Conservation (phyloP, 2,329 filamentous ascomycete genomes). For the Beauveria sp. region DNA sequence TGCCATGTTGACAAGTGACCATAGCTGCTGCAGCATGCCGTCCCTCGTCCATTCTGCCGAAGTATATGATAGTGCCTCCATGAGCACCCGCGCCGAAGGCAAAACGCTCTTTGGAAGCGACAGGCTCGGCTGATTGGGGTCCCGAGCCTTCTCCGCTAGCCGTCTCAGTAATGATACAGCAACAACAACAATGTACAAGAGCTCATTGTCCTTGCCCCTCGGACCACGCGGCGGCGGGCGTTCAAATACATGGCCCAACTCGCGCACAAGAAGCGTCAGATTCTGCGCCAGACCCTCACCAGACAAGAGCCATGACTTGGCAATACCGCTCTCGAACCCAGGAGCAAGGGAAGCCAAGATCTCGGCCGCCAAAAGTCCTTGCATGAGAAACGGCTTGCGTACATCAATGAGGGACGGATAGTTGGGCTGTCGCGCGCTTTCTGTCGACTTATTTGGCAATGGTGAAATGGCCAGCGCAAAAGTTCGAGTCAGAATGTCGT, state of each 20-base stretch:
- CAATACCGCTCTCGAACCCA: constrained; percentile 62
- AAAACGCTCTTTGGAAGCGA: constrained; percentile 54
- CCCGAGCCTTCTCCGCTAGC: constrained; percentile 59
- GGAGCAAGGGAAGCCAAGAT: constrained; percentile 73
- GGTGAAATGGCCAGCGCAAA: constrained; percentile 83
- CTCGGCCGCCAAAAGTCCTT: constrained; percentile 83
- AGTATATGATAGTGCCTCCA: constrained; percentile 59
- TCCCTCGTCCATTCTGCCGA: constrained; percentile 55
- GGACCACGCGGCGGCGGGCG: constrained; percentile 27
- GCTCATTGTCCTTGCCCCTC: constrained; percentile 39
- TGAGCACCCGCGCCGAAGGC: constrained; percentile 58
- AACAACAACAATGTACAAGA: constrained; percentile 58
- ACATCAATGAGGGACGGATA: constrained; percentile 65
- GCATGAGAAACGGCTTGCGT: constrained; percentile 83
- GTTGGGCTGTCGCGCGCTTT: constrained; percentile 48
- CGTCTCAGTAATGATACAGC: constrained; percentile 61
- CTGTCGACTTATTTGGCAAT: constrained; percentile 58
- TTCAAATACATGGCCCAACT: constrained; percentile 59
- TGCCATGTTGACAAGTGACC: constrained; percentile 43
- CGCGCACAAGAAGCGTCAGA: constrained; percentile 65
- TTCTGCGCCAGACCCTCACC: constrained; percentile 78
- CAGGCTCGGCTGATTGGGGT: constrained; percentile 41
- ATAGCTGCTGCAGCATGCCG: constrained; percentile 59
- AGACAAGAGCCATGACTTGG: constrained; percentile 73
- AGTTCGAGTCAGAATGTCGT: constrained; percentile 75